Percentiles rank a stretch among this genome's conserved stretches.
Conservation (phyloP, 2,329 filamentous ascomycete species). For the Aureobasidium sp. region DNA sequence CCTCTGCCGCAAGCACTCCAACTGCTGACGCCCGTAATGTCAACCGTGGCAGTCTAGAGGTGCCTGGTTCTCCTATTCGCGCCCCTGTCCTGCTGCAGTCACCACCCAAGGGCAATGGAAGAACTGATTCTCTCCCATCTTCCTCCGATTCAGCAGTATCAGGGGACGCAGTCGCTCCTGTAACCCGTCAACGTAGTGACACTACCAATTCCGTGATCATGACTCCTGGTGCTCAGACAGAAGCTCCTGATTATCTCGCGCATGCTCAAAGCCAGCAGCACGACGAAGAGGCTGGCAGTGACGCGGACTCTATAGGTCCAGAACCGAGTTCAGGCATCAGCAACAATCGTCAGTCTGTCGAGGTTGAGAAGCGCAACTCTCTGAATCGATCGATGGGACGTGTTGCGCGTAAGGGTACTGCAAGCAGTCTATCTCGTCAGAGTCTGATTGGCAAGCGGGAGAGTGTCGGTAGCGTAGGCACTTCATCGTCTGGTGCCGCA, state of each 20-base stretch:
- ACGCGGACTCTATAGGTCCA: slow-evolving; percentile 3
- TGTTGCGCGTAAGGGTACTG: slow-evolving; percentile 35
- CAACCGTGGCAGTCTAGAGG: slow-evolving; percentile 64
- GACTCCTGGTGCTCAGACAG: slow-evolving; percentile 14
- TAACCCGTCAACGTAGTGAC: slow-evolving; percentile 16
- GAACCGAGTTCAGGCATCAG: slow-evolving; percentile 10
- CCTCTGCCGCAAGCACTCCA: slow-evolving; percentile 35
- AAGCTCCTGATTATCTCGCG: slow-evolving; percentile 16
- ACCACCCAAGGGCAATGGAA: slow-evolving; percentile 5
- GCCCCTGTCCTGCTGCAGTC: slow-evolving; percentile 8
- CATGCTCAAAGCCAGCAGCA: slow-evolving; percentile 16
- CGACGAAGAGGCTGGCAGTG: slow-evolving; percentile 13
- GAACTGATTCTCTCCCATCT: not conserved
- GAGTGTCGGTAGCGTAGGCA: slow-evolving; percentile 30
- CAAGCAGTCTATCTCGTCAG: slow-evolving; percentile 29
- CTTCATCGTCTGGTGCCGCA: slow-evolving; percentile 21
- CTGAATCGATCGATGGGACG: slow-evolving; percentile 43
- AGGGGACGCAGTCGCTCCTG: slow-evolving; percentile 22
- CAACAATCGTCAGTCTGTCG: slow-evolving; percentile 17
- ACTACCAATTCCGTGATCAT: slow-evolving; percentile 12
- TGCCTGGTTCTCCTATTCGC: slow-evolving; percentile 49
- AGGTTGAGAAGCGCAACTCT: slow-evolving; percentile 57
- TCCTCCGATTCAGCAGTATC: not conserved
- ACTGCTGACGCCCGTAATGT: slow-evolving; percentile 33
- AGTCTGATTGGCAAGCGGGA: slow-evolving; percentile 27